Conservation (phyloP, 2,329 filamentous ascomycete genomes). For the Pseudovirgaria hyperparasitica region DNA sequence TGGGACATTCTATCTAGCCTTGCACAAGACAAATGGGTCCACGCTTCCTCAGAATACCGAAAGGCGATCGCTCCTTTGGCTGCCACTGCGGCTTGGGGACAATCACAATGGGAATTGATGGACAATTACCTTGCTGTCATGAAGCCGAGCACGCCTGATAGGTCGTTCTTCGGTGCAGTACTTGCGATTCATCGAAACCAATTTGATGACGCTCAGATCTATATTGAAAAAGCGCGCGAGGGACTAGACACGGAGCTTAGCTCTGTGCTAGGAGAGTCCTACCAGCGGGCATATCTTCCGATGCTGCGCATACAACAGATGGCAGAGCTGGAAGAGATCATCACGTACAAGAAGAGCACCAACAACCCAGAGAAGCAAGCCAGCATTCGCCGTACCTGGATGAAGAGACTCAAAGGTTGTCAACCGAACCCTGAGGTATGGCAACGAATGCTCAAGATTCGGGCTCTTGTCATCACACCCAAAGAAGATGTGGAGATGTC, state of each 20-base stretch:
- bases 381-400: conserved; percentile 89
- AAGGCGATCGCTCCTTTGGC: conserved; percentile 85
- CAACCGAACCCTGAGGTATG: conserved; percentile 97
- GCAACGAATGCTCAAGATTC: conserved; percentile 94
- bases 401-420: conserved; percentile 84
- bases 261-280: conserved; percentile 93
- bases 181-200: conserved; percentile 90
- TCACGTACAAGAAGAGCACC: conserved; percentile 84
- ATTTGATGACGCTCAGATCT: conserved; percentile 77
- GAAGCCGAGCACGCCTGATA: conserved; percentile 84
- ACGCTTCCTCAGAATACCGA: conserved; percentile 75
- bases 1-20: conserved; percentile 88
- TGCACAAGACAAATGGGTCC: conserved; percentile 87
- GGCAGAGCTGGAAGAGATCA: conserved; percentile 94
- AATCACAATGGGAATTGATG: conserved; percentile 97
- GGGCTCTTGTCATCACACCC: conserved; percentile 81
- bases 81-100: conserved; percentile 90
- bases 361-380: conserved; percentile 74
- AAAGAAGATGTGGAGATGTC: conserved; percentile 97
- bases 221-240: conserved; percentile 84
- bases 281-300: conserved; percentile 94
- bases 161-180: conserved; percentile 96
- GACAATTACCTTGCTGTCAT: conserved; percentile 92
- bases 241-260: conserved; percentile 92
- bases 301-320: conserved; percentile 98